Evolutionary conservation across 2,329 filamentous ascomycete species (phyloP).

Genomic region (Parafenestella ontariensis): DNA sequence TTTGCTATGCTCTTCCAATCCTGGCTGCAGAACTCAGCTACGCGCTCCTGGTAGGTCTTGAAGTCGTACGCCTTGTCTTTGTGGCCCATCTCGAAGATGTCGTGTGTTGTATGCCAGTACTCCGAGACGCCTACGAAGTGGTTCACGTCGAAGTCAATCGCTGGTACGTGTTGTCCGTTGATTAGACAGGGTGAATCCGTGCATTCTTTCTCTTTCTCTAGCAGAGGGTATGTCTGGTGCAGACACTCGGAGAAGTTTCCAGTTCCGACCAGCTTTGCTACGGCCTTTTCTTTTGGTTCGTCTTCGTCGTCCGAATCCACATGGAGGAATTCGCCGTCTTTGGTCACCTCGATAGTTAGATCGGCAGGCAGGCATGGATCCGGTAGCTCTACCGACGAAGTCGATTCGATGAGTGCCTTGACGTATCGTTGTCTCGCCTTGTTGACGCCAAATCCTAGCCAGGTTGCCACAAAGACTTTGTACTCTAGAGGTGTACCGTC

Average conservation of each 20-base stretch:
- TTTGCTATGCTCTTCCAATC: conserved; percentile 80
- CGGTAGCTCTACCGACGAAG: conserved; percentile 72
- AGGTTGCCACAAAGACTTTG: conserved; percentile 92
- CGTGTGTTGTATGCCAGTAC: conserved; percentile 98
- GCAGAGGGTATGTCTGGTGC: conserved; percentile 78
- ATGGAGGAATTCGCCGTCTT: conserved; percentile 69
- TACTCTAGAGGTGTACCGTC: conserved; percentile 81
- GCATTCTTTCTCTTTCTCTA: conserved; percentile 89
- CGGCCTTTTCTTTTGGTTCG: conserved; percentile 17
- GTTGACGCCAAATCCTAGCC: conserved; percentile 97
- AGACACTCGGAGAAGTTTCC: conserved; percentile 88
- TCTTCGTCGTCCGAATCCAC: conserved; percentile 52
- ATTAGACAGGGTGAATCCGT: conserved; percentile 84
- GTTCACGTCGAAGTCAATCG: conserved; percentile 96
- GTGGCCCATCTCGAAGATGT: conserved; percentile 81
- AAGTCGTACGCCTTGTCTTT: conserved; percentile 87
- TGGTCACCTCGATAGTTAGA: conserved; percentile 73
- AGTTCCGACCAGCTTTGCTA: conserved; percentile 74
- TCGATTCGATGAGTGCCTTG: conserved; percentile 73
- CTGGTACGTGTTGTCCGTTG: conserved; percentile 89
- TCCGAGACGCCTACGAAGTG: conserved; percentile 98
- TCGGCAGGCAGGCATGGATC: conserved; percentile 91
- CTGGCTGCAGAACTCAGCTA: conserved; percentile 82
- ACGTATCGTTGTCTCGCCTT: conserved; percentile 87
- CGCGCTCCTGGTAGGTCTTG: conserved; percentile 83